phyloP scores from a whole-genome alignment of 2,329 filamentous ascomycete genomes.

The Cephalotrichum gorgonifer region DNA sequence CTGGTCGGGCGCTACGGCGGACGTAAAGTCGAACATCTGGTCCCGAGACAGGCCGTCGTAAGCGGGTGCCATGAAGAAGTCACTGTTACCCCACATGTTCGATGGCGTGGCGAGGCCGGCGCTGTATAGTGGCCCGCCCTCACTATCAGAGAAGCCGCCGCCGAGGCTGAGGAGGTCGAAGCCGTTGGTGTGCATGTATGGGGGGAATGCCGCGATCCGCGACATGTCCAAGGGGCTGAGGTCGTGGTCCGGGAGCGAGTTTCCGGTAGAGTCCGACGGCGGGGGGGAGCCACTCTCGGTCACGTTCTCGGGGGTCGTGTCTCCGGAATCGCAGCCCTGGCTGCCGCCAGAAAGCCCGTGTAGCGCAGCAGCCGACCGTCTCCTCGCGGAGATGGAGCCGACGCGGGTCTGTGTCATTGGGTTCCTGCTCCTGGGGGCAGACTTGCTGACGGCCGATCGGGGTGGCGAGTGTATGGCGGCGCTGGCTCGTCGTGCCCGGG shows the following conservation, averaged over 20 bases:
- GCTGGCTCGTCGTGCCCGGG: constrained; percentile 46
- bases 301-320: constrained; percentile 1
- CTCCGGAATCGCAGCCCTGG: not conserved
- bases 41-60: not conserved
- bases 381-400: not conserved
- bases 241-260: constrained; percentile 35
- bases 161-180: constrained; percentile 42
- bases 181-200: constrained; percentile 30
- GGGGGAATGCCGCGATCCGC: constrained; percentile 35
- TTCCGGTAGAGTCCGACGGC: constrained; percentile 36
- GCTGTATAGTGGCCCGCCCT: constrained; percentile 51
- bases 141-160: constrained; percentile 36
- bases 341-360: not conserved
- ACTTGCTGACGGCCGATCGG: not conserved
- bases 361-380: not conserved
- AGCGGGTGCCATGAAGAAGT: constrained; percentile 13
- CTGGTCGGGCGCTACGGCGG: constrained; percentile 1
- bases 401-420: not conserved
- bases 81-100: constrained; percentile 20
- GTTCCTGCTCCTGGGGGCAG: not conserved
- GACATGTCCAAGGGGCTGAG: constrained; percentile 44
- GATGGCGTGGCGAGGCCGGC: constrained; percentile 48
- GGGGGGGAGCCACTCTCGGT: constrained; percentile 48
- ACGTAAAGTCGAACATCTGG: not conserved
- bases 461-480: constrained; percentile 44